Conservation (phyloP, 805 yeast species). For the Priceomyces haplophilus region DNA sequence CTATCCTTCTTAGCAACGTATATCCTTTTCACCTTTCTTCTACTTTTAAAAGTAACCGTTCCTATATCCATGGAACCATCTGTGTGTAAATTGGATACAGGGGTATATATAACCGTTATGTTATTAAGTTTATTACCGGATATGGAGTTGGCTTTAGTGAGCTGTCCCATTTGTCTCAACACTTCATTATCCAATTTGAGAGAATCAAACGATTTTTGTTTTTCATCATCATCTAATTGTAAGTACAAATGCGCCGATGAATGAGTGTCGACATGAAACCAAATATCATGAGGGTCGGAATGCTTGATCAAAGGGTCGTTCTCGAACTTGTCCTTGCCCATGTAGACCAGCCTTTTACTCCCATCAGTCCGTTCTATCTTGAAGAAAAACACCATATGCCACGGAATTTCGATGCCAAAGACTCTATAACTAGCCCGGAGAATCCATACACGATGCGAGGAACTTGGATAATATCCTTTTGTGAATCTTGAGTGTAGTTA, state of each 20-base stretch:
- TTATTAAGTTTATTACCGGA: constrained; percentile 70
- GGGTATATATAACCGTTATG: constrained; percentile 67
- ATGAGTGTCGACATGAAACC: constrained; percentile 80
- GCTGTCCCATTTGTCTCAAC: constrained; percentile 54
- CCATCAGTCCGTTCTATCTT: constrained; percentile 24
- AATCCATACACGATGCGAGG: neutral
- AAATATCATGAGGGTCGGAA: constrained; percentile 63
- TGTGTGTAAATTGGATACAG: constrained; percentile 66
- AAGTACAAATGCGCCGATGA: constrained; percentile 78
- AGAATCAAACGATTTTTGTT: constrained; percentile 46
- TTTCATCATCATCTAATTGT: constrained; percentile 48
- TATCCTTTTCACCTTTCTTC: constrained; percentile 49
- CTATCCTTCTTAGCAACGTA: constrained; percentile 57
- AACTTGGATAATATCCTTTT: neutral
- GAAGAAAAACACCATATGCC: constrained; percentile 31
- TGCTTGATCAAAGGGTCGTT: constrained; percentile 52
- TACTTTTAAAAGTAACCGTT: constrained; percentile 69
- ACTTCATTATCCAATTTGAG: constrained; percentile 41
- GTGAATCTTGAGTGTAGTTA: no score
- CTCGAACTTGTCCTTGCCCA: constrained; percentile 76
- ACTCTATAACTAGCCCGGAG: neutral
- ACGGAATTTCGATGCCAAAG: neutral
- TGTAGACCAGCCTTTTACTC: constrained; percentile 42
- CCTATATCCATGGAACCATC: constrained; percentile 75
- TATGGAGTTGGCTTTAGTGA: constrained; percentile 75